Evolutionary conservation across 495 filamentous ascomycete species (phyloP).

Genomic region (Penicillium atrosanguineum): DNA sequence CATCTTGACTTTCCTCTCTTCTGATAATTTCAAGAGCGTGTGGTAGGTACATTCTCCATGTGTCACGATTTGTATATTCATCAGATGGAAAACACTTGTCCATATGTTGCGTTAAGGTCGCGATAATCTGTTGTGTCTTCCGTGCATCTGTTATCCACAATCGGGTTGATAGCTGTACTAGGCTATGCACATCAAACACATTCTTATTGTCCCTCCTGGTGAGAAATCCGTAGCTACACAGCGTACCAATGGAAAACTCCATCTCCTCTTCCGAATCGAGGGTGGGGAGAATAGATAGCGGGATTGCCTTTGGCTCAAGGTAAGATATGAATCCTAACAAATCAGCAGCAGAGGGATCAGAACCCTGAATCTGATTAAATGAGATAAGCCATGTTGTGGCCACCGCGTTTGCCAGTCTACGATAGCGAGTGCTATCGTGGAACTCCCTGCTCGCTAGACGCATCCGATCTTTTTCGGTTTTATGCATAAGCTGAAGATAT

Average conservation of each 20-base stretch:
- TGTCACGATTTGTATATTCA: conserved; percentile 25
- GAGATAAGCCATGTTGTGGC: conserved; percentile 51
- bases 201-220: conserved; percentile 7
- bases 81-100: conserved; percentile 26
- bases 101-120: conserved; percentile 20
- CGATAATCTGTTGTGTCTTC: conserved; percentile 5
- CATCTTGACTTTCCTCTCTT: conserved; percentile 7
- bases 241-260: conserved; percentile 24
- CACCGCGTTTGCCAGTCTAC: conserved; percentile 21
- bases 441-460: conserved; percentile 45
- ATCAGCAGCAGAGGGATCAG: conserved; percentile 32
- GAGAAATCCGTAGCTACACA: conserved; percentile 30
- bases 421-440: conserved; percentile 37
- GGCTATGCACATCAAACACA: conserved; percentile 40
- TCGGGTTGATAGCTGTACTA: conserved; percentile 45
- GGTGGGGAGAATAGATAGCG: conserved; percentile 19
- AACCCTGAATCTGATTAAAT: conserved; percentile 42
- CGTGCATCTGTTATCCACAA: conserved; percentile 26
- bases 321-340: conserved; percentile 42
- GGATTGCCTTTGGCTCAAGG: conserved; percentile 40
- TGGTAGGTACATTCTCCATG: conserved; percentile 33
- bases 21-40: conserved; percentile 21
- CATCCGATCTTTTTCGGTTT: conserved; percentile 33
- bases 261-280: conserved; percentile 14
- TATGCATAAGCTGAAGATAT: conserved; percentile 42